Percentiles rank a stretch among this genome's conserved stretches.
phyloP scores from a whole-genome alignment of 768 basidiomycete genomes.

The Pleurotus tuoliensis region DNA sequence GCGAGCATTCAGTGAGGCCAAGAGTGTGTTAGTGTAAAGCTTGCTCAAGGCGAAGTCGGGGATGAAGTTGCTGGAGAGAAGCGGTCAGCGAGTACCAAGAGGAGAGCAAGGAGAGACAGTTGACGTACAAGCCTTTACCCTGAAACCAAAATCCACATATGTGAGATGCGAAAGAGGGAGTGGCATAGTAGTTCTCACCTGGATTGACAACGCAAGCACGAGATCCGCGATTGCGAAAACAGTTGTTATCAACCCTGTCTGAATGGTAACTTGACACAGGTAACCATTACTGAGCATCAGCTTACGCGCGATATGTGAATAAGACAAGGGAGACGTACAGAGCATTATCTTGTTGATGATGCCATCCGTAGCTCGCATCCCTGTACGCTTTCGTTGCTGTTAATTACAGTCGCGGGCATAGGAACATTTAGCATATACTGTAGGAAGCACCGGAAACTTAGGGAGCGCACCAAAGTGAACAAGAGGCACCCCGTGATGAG shows the following conservation, averaged over 20 bases:
- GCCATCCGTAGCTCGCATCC: constrained; percentile 2
- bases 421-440: background rate
- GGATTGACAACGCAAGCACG: background rate
- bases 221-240: constrained; percentile 6
- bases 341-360: constrained; percentile 6
- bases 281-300: background rate
- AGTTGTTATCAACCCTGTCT: constrained; percentile 7
- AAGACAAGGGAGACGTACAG: background rate
- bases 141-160: background rate
- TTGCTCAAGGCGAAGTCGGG: constrained; percentile 7
- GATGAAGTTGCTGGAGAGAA: constrained; percentile 4
- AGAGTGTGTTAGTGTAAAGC: constrained; percentile 6
- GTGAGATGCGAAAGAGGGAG: background rate
- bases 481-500: constrained; percentile 7
- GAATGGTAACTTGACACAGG: constrained; percentile 4
- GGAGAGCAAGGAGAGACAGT: too few relatives aligned
- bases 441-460: background rate
- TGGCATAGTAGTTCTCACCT: background rate
- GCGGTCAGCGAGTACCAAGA: background rate
- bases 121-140: constrained; percentile 5
- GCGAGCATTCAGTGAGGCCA: constrained; percentile 8
- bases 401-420: background rate
- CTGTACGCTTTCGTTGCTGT: constrained; percentile 7
- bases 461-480: background rate
- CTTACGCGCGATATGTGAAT: background rate